phyloP scores from a whole-genome alignment of 164 flowering plant genomes.

The Protea cynaroides region DNA sequence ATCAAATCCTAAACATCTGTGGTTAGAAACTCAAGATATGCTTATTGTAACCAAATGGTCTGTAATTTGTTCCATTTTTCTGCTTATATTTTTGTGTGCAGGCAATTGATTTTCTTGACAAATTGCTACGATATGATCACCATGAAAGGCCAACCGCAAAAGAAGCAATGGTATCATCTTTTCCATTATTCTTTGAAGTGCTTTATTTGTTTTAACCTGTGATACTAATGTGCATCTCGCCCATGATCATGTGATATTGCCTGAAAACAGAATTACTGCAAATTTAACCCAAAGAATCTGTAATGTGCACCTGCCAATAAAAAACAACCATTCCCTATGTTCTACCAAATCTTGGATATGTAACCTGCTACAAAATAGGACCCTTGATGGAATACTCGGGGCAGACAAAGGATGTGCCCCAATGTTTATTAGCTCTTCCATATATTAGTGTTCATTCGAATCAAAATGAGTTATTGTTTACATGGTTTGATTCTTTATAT shows the following conservation, averaged over 20 bases:
- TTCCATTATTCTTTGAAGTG: neutral
- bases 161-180: conserved; percentile 83
- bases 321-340: too few relatives aligned
- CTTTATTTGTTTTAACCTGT: too few relatives aligned
- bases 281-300: too few relatives aligned
- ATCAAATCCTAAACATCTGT: neutral
- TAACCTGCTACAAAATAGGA: too few relatives aligned
- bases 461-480: too few relatives aligned
- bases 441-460: too few relatives aligned
- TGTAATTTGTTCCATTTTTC: neutral
- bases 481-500: too few relatives aligned
- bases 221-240: neutral
- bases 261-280: neutral
- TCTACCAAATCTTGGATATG: too few relatives aligned
- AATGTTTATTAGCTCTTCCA: too few relatives aligned
- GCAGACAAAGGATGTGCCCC: too few relatives aligned
- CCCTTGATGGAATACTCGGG: too few relatives aligned
- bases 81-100: conserved; percentile 9
- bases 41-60: neutral
- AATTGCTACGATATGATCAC: conserved; percentile 94
- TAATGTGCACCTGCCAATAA: too few relatives aligned
- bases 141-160: conserved; percentile 97
- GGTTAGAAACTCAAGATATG: neutral
- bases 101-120: conserved; percentile 95
- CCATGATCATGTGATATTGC: neutral